These are phyloP conservation scores for Chlorella variabilis DNA, from an alignment of 163 green algal genomes.

Conservation along the genomic window DNA sequence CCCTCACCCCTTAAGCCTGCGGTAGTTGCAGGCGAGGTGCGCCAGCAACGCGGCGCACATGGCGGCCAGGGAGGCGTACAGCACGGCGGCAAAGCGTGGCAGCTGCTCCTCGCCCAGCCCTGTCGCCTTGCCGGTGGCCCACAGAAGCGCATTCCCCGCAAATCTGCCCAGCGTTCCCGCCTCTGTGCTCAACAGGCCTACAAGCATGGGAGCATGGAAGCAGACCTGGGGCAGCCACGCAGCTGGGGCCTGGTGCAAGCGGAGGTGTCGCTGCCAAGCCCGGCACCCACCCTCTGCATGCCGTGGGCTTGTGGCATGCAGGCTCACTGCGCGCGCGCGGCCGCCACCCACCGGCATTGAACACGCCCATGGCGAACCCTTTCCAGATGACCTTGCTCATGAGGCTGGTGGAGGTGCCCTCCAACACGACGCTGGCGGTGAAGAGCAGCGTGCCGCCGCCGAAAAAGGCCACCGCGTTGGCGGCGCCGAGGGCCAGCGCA, in stretches of 20 bases:
- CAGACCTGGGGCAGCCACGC: neutral
- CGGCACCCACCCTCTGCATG: too few species aligned
- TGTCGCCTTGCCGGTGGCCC: neutral
- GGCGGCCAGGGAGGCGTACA: neutral
- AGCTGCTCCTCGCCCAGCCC: conserved; percentile 9
- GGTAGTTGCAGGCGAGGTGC: conserved; percentile 3
- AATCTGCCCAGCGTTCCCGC: conserved; percentile 32
- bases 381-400: conserved; percentile 35
- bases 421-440: conserved; percentile 24
- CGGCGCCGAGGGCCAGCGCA: neutral
- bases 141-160: conserved; percentile 30
- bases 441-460: conserved; percentile 17
- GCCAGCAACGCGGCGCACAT: neutral
- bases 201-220: neutral
- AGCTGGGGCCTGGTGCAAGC: neutral
- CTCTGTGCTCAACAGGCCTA: conserved; percentile 34
- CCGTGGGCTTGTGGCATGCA: too few species aligned
- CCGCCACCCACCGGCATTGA: conserved; percentile 19
- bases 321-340: neutral
- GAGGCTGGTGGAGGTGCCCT: conserved; percentile 28
- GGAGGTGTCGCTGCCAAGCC: too few species aligned
- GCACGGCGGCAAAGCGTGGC: conserved; percentile 1
- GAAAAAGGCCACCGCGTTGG: neutral
- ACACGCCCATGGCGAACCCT: conserved; percentile 22
- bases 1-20: conserved; percentile 22